Conservation (phyloP, 176 grass and related monocot genomes). For the Rhynchospora pubera region DNA sequence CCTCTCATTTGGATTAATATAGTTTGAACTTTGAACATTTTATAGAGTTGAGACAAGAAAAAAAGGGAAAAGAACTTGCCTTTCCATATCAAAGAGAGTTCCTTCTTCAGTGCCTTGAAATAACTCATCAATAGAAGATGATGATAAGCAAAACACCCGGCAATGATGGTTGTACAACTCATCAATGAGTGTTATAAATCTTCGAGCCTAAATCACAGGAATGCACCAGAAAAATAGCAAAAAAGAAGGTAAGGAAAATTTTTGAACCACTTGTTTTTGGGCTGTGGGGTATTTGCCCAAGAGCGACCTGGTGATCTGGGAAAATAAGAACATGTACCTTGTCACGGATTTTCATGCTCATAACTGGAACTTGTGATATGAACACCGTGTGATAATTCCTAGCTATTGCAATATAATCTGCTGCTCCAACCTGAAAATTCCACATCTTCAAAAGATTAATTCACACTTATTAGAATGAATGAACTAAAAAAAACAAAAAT, state of each 20-base stretch:
- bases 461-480: not conserved
- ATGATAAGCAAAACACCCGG: conserved; percentile 59
- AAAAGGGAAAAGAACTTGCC: conserved; percentile 29
- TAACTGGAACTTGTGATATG: conserved; percentile 80
- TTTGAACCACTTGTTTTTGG: not conserved
- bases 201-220: conserved; percentile 54
- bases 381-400: conserved; percentile 89
- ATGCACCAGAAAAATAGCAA: conserved; percentile 16
- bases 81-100: conserved; percentile 89
- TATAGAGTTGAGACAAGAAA: not conserved
- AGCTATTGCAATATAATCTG: conserved; percentile 97
- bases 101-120: conserved; percentile 97
- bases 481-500: not conserved
- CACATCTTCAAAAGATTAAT: conserved; percentile 11
- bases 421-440: conserved; percentile 62
- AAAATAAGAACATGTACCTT: conserved; percentile 59
- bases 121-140: conserved; percentile 74
- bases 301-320: not conserved
- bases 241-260: not conserved
- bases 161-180: conserved; percentile 97
- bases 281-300: not conserved
- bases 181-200: conserved; percentile 90
- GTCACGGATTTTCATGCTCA: conserved; percentile 99
- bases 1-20: not conserved
- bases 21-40: not conserved